Conservation (phyloP, 2,329 filamentous ascomycete species). For the Myriosclerotinia curreyana region DNA sequence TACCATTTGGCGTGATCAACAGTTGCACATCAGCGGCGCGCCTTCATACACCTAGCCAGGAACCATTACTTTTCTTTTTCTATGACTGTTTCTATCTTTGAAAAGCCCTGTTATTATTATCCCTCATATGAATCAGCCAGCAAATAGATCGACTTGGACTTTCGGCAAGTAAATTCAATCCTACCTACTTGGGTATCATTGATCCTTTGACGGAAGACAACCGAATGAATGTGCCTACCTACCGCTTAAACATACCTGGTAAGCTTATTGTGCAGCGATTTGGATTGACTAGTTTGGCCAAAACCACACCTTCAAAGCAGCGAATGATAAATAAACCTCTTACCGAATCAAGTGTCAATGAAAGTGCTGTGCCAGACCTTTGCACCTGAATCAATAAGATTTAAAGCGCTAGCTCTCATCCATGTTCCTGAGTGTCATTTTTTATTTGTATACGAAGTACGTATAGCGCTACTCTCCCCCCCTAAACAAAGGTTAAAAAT, state of each 20-base stretch:
- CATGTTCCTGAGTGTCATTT: constrained; percentile 16
- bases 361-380: constrained; percentile 10
- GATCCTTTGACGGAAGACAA: constrained; percentile 6
- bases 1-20: constrained; percentile 17
- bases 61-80: background rate
- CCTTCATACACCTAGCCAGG: background rate
- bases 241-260: constrained; percentile 17
- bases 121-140: background rate
- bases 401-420: constrained; percentile 5
- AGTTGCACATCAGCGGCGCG: constrained; percentile 10
- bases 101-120: constrained; percentile 2
- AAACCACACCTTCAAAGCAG: constrained; percentile 11
- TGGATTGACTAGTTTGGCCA: background rate
- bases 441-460: background rate
- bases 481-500: too few relatives aligned
- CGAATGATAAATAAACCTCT: background rate
- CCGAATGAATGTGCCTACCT: constrained; percentile 10
- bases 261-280: background rate
- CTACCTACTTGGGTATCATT: constrained; percentile 3
- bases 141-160: background rate
- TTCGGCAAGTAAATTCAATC: background rate
- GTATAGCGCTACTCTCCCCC: constrained; percentile 16
- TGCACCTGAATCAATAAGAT: constrained; percentile 4
- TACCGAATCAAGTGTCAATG: constrained; percentile 10
- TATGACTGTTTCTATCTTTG: background rate